A percentile compares a stretch with the other conserved stretches of the same genome.
Evolutionary conservation across 768 basidiomycete species (phyloP).

Genomic region (Agaricus sinodeliciosus): DNA sequence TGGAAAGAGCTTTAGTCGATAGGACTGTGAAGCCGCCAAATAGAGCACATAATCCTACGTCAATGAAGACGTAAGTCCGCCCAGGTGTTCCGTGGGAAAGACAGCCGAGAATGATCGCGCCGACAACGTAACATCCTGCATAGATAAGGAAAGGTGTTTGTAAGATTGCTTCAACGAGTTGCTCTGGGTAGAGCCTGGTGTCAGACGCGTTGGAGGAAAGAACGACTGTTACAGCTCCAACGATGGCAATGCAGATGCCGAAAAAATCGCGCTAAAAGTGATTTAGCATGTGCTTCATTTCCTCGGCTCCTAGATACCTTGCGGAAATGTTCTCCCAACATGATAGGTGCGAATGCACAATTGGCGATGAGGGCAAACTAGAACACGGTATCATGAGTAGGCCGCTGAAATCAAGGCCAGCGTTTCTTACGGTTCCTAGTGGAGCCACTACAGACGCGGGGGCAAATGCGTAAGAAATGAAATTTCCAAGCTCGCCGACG

Average conservation of each 20-base stretch:
- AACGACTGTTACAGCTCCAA: slow-evolving; percentile 93
- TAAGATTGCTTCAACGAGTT: slow-evolving; percentile 60
- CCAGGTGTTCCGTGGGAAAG: slow-evolving; percentile 65
- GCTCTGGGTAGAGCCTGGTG: slow-evolving; percentile 59
- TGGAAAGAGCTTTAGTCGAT: slow-evolving; percentile 88
- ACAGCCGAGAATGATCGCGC: slow-evolving; percentile 50
- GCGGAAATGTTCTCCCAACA: slow-evolving; percentile 79
- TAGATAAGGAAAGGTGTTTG: slow-evolving; percentile 75
- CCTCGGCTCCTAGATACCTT: slow-evolving; percentile 35
- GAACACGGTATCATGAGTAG: slow-evolving; percentile 7
- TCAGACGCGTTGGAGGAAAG: slow-evolving; percentile 70
- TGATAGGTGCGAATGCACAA: slow-evolving; percentile 85
- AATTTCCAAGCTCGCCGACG: slow-evolving; percentile 86
- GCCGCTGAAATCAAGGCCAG: slow-evolving; percentile 4
- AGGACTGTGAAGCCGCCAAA: slow-evolving; percentile 95
- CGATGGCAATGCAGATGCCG: slow-evolving; percentile 72
- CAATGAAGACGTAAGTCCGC: slow-evolving; percentile 67
- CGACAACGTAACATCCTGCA: slow-evolving; percentile 51
- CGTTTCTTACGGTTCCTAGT: slow-evolving; percentile 70
- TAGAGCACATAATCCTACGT: slow-evolving; percentile 82
- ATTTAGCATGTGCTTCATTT: slow-evolving; percentile 12
- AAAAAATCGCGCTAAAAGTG: slow-evolving; percentile 60
- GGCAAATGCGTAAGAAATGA: slow-evolving; percentile 84
- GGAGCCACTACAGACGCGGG: slow-evolving; percentile 94
- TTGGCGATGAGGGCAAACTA: slow-evolving; percentile 93